These are phyloP conservation scores for Bifiguratus adelaidae DNA, from an alignment of 192 early-diverging fungal genomes.

Conservation along the genomic window DNA sequence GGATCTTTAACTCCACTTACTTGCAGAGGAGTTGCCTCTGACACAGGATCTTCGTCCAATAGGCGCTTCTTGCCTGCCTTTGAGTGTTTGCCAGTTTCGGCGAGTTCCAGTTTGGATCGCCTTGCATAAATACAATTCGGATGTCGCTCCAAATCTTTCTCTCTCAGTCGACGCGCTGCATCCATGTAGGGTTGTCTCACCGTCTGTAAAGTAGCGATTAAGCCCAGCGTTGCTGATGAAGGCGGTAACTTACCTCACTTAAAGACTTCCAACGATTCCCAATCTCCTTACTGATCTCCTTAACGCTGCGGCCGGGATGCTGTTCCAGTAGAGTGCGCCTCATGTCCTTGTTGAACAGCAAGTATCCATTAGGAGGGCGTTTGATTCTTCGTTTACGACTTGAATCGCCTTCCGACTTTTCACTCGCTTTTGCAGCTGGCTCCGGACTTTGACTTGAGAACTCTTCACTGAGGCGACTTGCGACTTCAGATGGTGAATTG, in stretches of 20 bases:
- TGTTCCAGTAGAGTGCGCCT: slow-evolving; percentile 37
- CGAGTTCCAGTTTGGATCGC: slow-evolving; percentile 43
- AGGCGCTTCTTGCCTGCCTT: too few relatives aligned
- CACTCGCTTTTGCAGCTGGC: too few relatives aligned
- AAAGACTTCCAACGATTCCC: slow-evolving; percentile 40
- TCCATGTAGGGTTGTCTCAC: slow-evolving; percentile 29
- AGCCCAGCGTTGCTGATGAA: too few relatives aligned
- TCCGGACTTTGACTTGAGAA: too few relatives aligned
- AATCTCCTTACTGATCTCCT: slow-evolving; percentile 43
- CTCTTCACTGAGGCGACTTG: too few relatives aligned
- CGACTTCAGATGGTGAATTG: too few relatives aligned
- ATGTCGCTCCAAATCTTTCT: slow-evolving; percentile 33
- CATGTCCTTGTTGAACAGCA: slow-evolving; percentile 51
- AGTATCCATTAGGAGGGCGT: slow-evolving; percentile 46
- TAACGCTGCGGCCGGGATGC: slow-evolving; percentile 44
- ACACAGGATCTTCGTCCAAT: too few relatives aligned
- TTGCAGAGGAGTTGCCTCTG: too few relatives aligned
- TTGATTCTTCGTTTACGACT: slow-evolving; percentile 27
- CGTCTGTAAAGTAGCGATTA: too few relatives aligned
- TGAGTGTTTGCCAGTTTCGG: slow-evolving; percentile 23
- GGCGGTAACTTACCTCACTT: slow-evolving; percentile 20
- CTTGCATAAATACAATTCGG: slow-evolving; percentile 45
- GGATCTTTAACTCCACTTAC: too few relatives aligned
- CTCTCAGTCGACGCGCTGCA: slow-evolving; percentile 31
- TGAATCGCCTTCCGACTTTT: too few relatives aligned